Conservation (phyloP, 192 early-diverging fungal genomes). For the Coemansia aciculifera region DNA sequence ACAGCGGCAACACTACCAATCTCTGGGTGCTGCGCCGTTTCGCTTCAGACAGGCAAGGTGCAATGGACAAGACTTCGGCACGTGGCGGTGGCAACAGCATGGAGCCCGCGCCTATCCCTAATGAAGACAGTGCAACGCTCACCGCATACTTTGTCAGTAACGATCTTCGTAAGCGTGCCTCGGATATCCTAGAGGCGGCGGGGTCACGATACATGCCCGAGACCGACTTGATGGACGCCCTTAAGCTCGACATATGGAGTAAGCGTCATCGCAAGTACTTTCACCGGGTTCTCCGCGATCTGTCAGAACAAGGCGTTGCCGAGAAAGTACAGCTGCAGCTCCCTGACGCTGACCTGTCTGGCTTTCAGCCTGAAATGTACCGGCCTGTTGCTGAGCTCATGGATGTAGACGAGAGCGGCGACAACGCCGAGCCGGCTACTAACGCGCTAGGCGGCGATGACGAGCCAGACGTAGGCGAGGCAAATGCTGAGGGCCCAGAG, state of each 20-base stretch:
- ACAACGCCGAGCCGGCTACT: not conserved
- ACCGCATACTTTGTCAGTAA: constrained; percentile 16
- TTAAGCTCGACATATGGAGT: constrained; percentile 32
- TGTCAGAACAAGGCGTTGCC: constrained; percentile 14
- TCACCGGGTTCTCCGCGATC: constrained; percentile 22
- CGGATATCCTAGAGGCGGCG: constrained; percentile 19
- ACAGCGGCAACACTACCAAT: constrained; percentile 37
- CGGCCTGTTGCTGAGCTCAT: not conserved
- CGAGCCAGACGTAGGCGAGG: not conserved
- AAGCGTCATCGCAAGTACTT: constrained; percentile 28
- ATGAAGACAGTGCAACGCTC: not conserved
- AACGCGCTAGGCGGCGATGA: not conserved
- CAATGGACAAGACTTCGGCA: not conserved
- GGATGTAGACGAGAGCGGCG: not conserved
- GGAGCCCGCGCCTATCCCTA: not conserved
- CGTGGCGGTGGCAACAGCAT: not conserved
- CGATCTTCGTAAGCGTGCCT: constrained; percentile 15
- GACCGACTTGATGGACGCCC: constrained; percentile 29
- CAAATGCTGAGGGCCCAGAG: not conserved
- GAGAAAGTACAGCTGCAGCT: constrained; percentile 36
- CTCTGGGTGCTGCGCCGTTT: constrained; percentile 41
- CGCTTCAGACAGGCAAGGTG: not conserved
- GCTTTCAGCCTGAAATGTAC: not conserved
- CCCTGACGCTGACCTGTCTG: constrained; percentile 4
- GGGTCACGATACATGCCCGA: constrained; percentile 36